These are phyloP conservation scores for Tolypocladium guangdongense DNA, from an alignment of 2,329 filamentous ascomycete genomes.

Conservation along the genomic window DNA sequence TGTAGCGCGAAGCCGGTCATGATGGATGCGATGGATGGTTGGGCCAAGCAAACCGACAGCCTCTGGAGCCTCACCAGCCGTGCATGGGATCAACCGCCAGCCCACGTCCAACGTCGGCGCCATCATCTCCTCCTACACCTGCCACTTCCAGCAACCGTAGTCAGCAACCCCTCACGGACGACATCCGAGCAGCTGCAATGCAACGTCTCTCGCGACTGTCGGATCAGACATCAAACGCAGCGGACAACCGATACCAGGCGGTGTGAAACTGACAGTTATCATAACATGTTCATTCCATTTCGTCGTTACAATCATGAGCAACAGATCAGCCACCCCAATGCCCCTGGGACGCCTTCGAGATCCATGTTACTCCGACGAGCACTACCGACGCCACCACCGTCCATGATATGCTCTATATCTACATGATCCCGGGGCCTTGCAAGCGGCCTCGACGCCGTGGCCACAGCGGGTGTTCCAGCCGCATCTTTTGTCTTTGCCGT, in stretches of 20 bases:
- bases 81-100: background rate
- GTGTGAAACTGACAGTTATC: conserved; percentile 2
- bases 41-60: background rate
- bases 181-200: background rate
- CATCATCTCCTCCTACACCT: background rate
- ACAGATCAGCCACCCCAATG: conserved; percentile 12
- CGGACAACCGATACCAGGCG: background rate
- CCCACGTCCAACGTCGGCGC: background rate
- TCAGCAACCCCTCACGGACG: background rate
- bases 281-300: conserved; percentile 18
- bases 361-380: conserved; percentile 9
- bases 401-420: conserved; percentile 8
- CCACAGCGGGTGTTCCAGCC: background rate
- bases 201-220: background rate
- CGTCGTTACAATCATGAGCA: conserved; percentile 19
- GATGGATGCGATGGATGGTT: background rate
- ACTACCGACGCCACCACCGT: conserved; percentile 6
- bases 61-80: background rate
- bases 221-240: background rate
- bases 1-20: conserved; percentile 21
- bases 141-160: background rate
- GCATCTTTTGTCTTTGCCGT: conserved; percentile 2
- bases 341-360: conserved; percentile 9
- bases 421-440: conserved; percentile 7
- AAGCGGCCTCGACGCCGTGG: background rate